These are phyloP conservation scores for Lonicera japonica DNA, from an alignment of 129 eudicot species.

Conservation along the genomic window DNA sequence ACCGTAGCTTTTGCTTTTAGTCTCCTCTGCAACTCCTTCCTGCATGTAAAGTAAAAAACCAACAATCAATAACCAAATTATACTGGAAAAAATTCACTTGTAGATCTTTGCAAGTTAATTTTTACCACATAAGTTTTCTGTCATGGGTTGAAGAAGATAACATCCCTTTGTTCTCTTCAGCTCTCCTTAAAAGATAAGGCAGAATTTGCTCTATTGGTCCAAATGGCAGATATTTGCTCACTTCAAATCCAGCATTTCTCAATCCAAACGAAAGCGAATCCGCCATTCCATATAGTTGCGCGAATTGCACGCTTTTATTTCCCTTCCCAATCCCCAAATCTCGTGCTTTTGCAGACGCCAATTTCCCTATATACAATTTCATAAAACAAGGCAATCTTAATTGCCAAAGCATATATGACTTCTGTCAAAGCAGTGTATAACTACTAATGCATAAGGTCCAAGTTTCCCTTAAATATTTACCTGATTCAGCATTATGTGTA, in stretches of 20 bases:
- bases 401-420: no score
- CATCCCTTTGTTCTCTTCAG: slow-evolving; percentile 90
- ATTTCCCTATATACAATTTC: slow-evolving; percentile 36
- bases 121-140: slow-evolving; percentile 70
- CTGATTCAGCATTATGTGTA: no score
- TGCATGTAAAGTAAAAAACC: slow-evolving; percentile 18
- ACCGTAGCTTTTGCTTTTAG: slow-evolving; percentile 28
- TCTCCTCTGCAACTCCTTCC: slow-evolving; percentile 81
- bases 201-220: slow-evolving; percentile 87
- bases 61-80: neutral
- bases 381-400: no score
- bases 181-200: slow-evolving; percentile 85
- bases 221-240: slow-evolving; percentile 85
- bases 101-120: neutral
- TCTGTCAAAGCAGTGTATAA: no score
- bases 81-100: no score
- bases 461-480: no score
- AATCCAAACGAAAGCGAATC: slow-evolving; percentile 72
- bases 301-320: slow-evolving; percentile 60
- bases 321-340: slow-evolving; percentile 65
- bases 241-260: slow-evolving; percentile 81
- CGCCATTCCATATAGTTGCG: slow-evolving; percentile 93
- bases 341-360: slow-evolving; percentile 61
- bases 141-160: slow-evolving; percentile 65
- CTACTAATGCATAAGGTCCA: no score